Evolutionary conservation across 371 early-diverging fungal species (phyloP).

Genomic region (Umbelopsis sp.): DNA sequence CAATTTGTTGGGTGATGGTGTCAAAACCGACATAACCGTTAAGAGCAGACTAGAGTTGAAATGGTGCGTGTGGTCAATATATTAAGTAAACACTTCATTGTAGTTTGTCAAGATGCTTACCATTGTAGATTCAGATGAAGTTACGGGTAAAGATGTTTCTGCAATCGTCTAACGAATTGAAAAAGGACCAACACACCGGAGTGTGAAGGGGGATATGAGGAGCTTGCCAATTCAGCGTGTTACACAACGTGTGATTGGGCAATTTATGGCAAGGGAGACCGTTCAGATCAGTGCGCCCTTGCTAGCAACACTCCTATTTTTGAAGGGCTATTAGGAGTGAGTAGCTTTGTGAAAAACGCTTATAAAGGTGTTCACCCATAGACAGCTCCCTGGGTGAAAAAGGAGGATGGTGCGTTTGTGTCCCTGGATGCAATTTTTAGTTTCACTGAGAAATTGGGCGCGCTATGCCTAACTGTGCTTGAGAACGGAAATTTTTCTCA

Average conservation of each 20-base stretch:
- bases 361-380: neutral
- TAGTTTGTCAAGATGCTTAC: neutral
- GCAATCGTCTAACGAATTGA: constrained; percentile 14
- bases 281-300: neutral
- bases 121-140: constrained; percentile 16
- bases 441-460: no score
- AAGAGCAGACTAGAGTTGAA: constrained; percentile 48
- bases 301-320: neutral
- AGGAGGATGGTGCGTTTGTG: neutral
- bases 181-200: constrained; percentile 7
- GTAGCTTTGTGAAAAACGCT: neutral
- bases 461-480: no score
- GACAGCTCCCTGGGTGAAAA: neutral
- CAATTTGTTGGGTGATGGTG: constrained; percentile 91
- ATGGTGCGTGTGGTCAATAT: neutral
- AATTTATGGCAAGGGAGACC: neutral
- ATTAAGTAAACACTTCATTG: neutral
- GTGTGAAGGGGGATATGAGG: constrained; percentile 17
- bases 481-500: neutral
- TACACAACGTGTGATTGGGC: constrained; percentile 14
- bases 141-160: constrained; percentile 15
- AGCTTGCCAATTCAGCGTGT: constrained; percentile 3
- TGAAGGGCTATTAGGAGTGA: constrained; percentile 6
- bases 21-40: constrained; percentile 95
- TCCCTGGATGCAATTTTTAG: no score